phyloP scores from a whole-genome alignment of 176 grass and related monocot genomes.

The Carex parvula region DNA sequence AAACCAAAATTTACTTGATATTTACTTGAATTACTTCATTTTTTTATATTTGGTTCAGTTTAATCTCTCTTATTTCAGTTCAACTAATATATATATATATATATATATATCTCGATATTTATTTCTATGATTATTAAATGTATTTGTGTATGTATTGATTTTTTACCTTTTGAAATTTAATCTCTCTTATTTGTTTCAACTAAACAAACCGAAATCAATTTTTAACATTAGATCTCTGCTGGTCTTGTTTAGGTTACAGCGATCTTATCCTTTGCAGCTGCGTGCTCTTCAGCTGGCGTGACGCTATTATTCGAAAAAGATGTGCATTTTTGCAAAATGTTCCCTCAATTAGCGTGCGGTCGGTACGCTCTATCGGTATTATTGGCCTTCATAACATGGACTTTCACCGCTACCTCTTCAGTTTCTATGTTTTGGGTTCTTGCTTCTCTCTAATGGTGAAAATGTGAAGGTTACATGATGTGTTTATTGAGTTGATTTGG shows the following conservation, averaged over 20 bases:
- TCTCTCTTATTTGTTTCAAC: no score
- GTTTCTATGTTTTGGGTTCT: slow-evolving; percentile 60
- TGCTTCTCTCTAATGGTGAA: slow-evolving; percentile 37
- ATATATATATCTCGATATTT: no score
- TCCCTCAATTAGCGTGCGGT: slow-evolving; percentile 44
- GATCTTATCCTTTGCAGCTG: slow-evolving; percentile 49
- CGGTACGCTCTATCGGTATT: slow-evolving; percentile 41
- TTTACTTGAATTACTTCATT: no score
- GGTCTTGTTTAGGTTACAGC: slow-evolving; percentile 39
- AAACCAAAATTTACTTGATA: no score
- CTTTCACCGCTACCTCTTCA: slow-evolving; percentile 53
- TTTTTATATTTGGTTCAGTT: no score
- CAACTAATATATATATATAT: no score
- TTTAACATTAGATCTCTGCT: not conserved
- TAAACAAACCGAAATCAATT: not conserved
- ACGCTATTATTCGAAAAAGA: slow-evolving; percentile 49
- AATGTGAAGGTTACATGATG: not conserved
- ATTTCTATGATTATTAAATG: no score
- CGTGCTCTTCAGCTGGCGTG: slow-evolving; percentile 48
- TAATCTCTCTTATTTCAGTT: no score
- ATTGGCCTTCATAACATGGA: slow-evolving; percentile 60
- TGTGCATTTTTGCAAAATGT: slow-evolving; percentile 49
- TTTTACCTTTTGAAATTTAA: no score
- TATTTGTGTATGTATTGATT: no score
- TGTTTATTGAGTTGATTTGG: not conserved